Evolutionary conservation across 306 rosid genomes (phyloP).

Genomic region (Crataegus laevigata): DNA sequence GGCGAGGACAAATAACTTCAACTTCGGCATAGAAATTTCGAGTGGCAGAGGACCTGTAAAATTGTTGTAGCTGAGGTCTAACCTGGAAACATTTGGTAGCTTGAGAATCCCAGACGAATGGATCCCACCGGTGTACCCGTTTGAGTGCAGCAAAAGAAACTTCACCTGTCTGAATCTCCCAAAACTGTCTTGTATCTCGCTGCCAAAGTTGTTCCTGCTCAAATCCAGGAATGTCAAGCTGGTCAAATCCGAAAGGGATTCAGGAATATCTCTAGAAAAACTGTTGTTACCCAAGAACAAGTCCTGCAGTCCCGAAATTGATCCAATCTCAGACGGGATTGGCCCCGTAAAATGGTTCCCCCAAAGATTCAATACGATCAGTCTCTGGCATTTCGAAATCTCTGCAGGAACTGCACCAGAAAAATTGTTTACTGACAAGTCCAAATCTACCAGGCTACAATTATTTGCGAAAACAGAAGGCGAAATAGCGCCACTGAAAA

Average conservation of each 20-base stretch:
- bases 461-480: slow-evolving; percentile 31
- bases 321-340: slow-evolving; percentile 65
- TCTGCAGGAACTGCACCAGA: slow-evolving; percentile 46
- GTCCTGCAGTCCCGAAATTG: slow-evolving; percentile 37
- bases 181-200: slow-evolving; percentile 59
- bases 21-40: slow-evolving; percentile 57
- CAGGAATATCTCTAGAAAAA: slow-evolving; percentile 59
- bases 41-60: slow-evolving; percentile 74
- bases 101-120: slow-evolving; percentile 58
- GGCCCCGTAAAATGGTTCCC: slow-evolving; percentile 50
- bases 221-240: slow-evolving; percentile 74
- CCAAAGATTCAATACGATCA: slow-evolving; percentile 46
- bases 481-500: slow-evolving; percentile 39
- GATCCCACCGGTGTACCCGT: slow-evolving; percentile 63
- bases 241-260: slow-evolving; percentile 46
- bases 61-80: slow-evolving; percentile 66
- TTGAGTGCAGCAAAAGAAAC: slow-evolving; percentile 63
- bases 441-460: slow-evolving; percentile 52
- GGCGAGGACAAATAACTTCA: slow-evolving; percentile 58
- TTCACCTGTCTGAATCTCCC: slow-evolving; percentile 60
- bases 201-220: slow-evolving; percentile 61
- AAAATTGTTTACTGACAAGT: slow-evolving; percentile 61
- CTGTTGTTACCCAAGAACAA: slow-evolving; percentile 70
- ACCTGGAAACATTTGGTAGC: slow-evolving; percentile 42
- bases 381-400: slow-evolving; percentile 51